Evolutionary conservation across 1,284 basidiomycete genomes (phyloP).

Genomic region (Melampsora occidentalis): DNA sequence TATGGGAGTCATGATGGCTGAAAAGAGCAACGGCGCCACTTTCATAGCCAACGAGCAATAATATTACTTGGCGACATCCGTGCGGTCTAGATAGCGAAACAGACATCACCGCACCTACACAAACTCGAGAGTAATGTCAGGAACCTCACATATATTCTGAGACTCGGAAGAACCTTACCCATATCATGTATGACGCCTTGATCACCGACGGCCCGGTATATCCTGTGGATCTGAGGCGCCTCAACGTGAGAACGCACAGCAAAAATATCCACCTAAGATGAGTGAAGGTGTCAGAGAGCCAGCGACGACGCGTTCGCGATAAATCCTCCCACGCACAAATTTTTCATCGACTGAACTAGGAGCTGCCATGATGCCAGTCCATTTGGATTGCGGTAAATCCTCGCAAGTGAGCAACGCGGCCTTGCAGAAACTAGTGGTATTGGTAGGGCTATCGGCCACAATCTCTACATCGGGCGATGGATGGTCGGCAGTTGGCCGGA

Average conservation of each 20-base stretch:
- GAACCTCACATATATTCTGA: too few species aligned
- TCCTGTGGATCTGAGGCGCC: conserved; percentile 22
- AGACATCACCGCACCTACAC: conserved; percentile 22
- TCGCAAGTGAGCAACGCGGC: conserved; percentile 11
- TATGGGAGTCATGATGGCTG: neutral
- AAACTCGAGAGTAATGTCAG: too few species aligned
- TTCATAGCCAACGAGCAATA: conserved; percentile 36
- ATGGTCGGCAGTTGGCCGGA: neutral
- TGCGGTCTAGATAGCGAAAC: conserved; percentile 11
- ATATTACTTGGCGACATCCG: neutral
- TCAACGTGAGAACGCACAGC: conserved; percentile 2
- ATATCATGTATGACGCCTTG: neutral
- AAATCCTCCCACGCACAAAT: conserved; percentile 4
- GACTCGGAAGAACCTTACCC: conserved; percentile 5
- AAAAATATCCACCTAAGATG: conserved; percentile 20
- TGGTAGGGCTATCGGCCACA: conserved; percentile 18
- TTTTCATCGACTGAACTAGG: conserved; percentile 30
- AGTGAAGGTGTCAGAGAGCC: neutral
- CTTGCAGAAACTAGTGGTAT: conserved; percentile 36
- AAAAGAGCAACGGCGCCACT: conserved; percentile 12
- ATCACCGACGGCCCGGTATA: conserved; percentile 19
- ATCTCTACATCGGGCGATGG: conserved; percentile 15
- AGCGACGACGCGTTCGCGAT: neutral
- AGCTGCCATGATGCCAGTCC: conserved; percentile 11
- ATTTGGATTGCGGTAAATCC: neutral